These are phyloP conservation scores for Leccinum solheimii DNA, from an alignment of 1,284 basidiomycete genomes.

Conservation along the genomic window DNA sequence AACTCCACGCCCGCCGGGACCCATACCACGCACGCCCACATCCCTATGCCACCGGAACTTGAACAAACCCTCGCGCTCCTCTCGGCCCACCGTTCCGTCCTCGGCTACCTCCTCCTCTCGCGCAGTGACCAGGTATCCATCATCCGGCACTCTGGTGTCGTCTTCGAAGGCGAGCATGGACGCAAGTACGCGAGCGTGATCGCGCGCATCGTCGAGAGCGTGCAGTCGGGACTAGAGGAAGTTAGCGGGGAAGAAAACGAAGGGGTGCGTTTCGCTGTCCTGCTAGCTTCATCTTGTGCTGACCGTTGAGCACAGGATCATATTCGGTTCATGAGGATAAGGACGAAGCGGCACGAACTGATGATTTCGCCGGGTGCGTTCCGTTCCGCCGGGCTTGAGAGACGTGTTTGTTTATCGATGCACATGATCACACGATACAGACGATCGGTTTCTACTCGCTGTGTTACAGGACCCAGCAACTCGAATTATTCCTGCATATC, in stretches of 20 bases:
- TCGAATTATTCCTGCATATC: conserved; percentile 13
- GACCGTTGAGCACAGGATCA: conserved; percentile 61
- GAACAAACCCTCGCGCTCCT: conserved; percentile 78
- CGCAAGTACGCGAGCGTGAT: conserved; percentile 77
- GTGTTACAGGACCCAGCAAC: conserved; percentile 77
- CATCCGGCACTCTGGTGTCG: conserved; percentile 79
- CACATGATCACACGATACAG: conserved; percentile 40
- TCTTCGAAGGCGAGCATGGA: conserved; percentile 88
- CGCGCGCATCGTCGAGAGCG: conserved; percentile 76
- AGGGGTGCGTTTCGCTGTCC: conserved; percentile 41
- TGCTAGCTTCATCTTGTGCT: neutral
- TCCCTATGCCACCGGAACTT: conserved; percentile 61
- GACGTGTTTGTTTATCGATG: neutral
- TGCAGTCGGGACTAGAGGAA: conserved; percentile 72
- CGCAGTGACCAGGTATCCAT: conserved; percentile 66
- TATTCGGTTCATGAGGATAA: conserved; percentile 84
- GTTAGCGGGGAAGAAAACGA: conserved; percentile 59
- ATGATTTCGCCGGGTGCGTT: conserved; percentile 89
- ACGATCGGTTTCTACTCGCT: conserved; percentile 80
- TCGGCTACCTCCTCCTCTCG: conserved; percentile 85
- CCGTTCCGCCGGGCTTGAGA: neutral
- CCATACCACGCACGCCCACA: conserved; percentile 13
- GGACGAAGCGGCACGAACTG: conserved; percentile 88
- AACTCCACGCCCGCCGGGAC: conserved; percentile 13
- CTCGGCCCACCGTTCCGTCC: conserved; percentile 79